Evolutionary conservation across 2,329 filamentous ascomycete genomes (phyloP), one percentile per base, ranked within the genome.

Genomic region (Sporothrix luriei): DNA sequence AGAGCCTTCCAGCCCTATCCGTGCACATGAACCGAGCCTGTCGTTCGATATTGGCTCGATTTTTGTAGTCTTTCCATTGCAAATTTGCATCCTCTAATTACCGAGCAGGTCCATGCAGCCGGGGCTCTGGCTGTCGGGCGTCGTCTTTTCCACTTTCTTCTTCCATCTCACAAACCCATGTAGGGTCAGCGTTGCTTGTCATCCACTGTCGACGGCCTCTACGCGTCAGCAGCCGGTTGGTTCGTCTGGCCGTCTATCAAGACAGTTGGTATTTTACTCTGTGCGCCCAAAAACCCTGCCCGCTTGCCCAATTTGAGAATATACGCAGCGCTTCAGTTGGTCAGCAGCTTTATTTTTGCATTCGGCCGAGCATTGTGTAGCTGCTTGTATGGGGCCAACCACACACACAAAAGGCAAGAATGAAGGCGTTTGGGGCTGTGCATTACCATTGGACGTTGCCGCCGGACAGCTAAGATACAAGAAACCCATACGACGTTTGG

Each of bases 1-100:
- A 52, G 26, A 66, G 16, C 61, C 43, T 26, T 48, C 62, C 62
- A 52, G 62, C 62, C 62, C 62, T 52, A 66, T 51, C 62, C 46
- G 62, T 51, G 46, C 48, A 10, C 38, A 4, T 64, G 51, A 21
- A n/a, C 48, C 6, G 40, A 43, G 3, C 40, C 7, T 13, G 40
- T 16, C 13, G 40, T 40, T 5, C 38, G 38, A 10, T n/a, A n/a
- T n/a, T n/a, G n/a, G n/a, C 19, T 21, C 61, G 33, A 62, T 64
- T 49, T 64, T 33, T 49, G 46, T 62, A 38, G 24, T 46, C 40
- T 33, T 33, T n/a, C n/a, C 61, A 49, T 49, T 24, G 38, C 57
- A 64, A 49, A 19, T 52, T 66, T 19, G 46, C 13, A 29, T 48
- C 24, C 9, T 49, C 16, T n/a, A 33, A 21, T 48, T n/a, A n/a